phyloP scores from a whole-genome alignment of 2,329 filamentous ascomycete species.

The Alternaria sp. region DNA sequence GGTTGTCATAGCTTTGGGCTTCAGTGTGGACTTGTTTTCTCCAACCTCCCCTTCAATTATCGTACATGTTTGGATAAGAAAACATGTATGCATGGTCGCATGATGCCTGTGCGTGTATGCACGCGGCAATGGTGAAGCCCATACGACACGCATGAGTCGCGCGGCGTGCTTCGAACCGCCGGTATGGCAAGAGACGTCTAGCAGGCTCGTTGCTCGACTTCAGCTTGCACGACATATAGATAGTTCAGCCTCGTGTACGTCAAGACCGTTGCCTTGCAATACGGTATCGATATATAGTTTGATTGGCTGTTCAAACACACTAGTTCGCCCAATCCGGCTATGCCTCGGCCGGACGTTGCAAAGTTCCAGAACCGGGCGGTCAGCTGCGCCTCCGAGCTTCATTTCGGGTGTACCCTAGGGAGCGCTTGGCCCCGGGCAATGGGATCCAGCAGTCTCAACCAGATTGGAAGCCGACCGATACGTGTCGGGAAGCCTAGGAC shows the following conservation, averaged over 20 bases:
- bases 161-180: background rate
- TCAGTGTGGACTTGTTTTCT: background rate
- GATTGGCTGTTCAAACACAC: background rate
- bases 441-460: background rate
- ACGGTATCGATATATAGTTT: background rate
- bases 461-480: background rate
- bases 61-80: conserved; percentile 1
- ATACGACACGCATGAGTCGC: background rate
- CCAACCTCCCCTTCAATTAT: background rate
- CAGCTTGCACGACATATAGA: background rate
- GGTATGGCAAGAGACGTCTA: background rate
- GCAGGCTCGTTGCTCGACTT: background rate
- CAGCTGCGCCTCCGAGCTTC: conserved; percentile 14
- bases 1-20: background rate
- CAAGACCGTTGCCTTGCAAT: conserved; percentile 3
- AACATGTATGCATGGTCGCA: background rate
- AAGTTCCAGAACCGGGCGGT: conserved; percentile 10
- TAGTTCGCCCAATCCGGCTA: conserved; percentile 10
- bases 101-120: background rate
- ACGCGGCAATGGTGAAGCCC: background rate
- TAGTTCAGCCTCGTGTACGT: background rate
- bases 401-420: conserved; percentile 18
- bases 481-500: background rate
- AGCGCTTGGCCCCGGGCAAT: conserved; percentile 2
- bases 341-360: conserved; percentile 11